A percentile compares a stretch with the other conserved stretches of the same genome.
These are phyloP conservation scores for Ascocoryne sarcoides DNA, from an alignment of 2,329 filamentous ascomycete species.

Conservation along the genomic window DNA sequence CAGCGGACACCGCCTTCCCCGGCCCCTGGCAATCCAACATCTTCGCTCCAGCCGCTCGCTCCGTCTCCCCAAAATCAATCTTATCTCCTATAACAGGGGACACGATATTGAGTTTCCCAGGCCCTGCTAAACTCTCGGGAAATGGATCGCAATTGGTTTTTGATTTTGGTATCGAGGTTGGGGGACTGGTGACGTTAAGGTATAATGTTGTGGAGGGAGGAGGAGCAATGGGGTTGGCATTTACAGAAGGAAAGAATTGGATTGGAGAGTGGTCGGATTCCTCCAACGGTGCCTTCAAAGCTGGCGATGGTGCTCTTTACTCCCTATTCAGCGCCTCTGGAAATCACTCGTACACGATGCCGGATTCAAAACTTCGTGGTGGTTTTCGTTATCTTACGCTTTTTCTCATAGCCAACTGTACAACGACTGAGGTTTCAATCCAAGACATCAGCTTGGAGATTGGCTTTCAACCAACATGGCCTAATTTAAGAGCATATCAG, in stretches of 20 bases:
- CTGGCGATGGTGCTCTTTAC: constrained; percentile 40
- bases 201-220: constrained; percentile 28
- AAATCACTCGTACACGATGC: constrained; percentile 34
- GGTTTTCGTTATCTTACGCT: constrained; percentile 46
- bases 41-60: constrained; percentile 44
- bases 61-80: constrained; percentile 39
- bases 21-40: constrained; percentile 52
- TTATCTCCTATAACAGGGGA: constrained; percentile 28
- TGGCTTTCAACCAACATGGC: constrained; percentile 36
- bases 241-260: constrained; percentile 39
- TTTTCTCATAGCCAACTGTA: constrained; percentile 32
- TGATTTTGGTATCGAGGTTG: constrained; percentile 51
- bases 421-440: constrained; percentile 15
- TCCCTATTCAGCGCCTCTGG: constrained; percentile 30
- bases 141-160: constrained; percentile 47
- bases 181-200: constrained; percentile 38
- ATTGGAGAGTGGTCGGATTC: constrained; percentile 40
- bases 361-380: constrained; percentile 37
- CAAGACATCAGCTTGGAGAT: constrained; percentile 30
- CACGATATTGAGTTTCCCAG: constrained; percentile 19
- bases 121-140: constrained; percentile 9
- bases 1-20: constrained; percentile 41
- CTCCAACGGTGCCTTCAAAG: constrained; percentile 38
- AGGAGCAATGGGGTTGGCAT: constrained; percentile 37
- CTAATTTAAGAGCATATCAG: constrained; percentile 38